Conservation (phyloP, 2,329 filamentous ascomycete genomes). For the Epichloe hybrida region DNA sequence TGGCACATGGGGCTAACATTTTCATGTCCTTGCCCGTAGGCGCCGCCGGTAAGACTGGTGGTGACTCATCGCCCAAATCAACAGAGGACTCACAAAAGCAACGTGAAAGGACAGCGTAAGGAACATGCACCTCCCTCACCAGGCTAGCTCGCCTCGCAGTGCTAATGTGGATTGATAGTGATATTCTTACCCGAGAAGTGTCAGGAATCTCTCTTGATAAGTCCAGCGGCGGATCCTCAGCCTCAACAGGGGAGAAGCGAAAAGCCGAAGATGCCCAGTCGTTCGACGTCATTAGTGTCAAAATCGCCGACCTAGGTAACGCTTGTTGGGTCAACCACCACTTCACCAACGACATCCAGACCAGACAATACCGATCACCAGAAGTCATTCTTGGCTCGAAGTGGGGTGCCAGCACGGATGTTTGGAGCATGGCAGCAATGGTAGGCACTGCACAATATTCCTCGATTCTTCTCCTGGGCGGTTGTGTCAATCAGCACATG, state of each 20-base stretch:
- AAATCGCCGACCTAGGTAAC: slow-evolving; percentile 96
- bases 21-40: slow-evolving; percentile 10
- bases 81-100: slow-evolving; percentile 60
- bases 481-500: background rate
- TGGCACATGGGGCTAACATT: background rate
- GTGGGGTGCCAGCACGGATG: slow-evolving; percentile 98
- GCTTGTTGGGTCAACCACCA: slow-evolving; percentile 98
- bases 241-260: slow-evolving; percentile 47
- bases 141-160: background rate
- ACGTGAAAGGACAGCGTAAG: slow-evolving; percentile 88
- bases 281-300: slow-evolving; percentile 81
- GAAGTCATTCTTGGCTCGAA: slow-evolving; percentile 94
- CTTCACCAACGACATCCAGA: slow-evolving; percentile 99
- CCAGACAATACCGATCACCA: slow-evolving; percentile 88
- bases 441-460: slow-evolving; percentile 36
- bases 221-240: slow-evolving; percentile 33
- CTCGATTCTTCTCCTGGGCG: background rate
- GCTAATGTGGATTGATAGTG: slow-evolving; percentile 34
- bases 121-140: background rate
- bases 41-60: slow-evolving; percentile 23
- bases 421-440: slow-evolving; percentile 99
- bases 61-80: slow-evolving; percentile 35
- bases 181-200: slow-evolving; percentile 82
- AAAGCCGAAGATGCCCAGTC: slow-evolving; percentile 42
- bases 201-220: slow-evolving; percentile 91